Base-by-base conservation (phyloP, 2,329 filamentous ascomycete genomes). In the Penicillium brasilianum region DNA sequence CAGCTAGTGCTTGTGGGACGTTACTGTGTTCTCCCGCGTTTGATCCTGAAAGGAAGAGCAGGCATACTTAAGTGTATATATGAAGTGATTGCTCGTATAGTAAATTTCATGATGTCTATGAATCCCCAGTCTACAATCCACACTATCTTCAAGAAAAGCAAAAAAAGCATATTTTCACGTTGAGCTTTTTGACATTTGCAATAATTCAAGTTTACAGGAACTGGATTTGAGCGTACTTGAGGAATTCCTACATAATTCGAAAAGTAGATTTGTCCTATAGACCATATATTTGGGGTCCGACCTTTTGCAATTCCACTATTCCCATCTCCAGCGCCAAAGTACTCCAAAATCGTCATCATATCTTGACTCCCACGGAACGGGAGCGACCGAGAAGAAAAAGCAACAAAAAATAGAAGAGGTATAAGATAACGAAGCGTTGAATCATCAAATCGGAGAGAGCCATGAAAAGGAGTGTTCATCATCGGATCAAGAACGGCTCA, bases 401-500 rank as follows among this genome's bases (percentile, higher is more conserved):
- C 9, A 39, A 41, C 25, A 11, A 16, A 28, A 28, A 46, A 55
- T 7, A 36, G 50, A 55, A 55, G 53, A 20, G 55, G 56, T 59
- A 44, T 56, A 46, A 56, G 54, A 43, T 32, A 11, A 51, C 25
- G 25, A 55, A 60, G 46, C 52, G 57, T 61, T 16, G 36, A 34
- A 41, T 63, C 63, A 50, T 57, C 44, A 36, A 43, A 57, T 44
- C 49, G 20, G 37, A 43, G 50, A 7, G 14, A 13, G 32, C 32
- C 22, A 41, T 39, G 16, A 39, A 30, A 14, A n/a, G 22, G 25
- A 36, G 8, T n/a, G 36, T 11, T 32, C 2, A 22, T 41, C 9
- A 41, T 16, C 22, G 7, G 36, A 20, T 9, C 1, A n/a, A n/a
- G n/a, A 2, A 20, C 18, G 41, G 20, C 51, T 84, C 72, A 89